Evolutionary conservation across 495 filamentous ascomycete genomes (phyloP), one percentile per base, ranked within the genome.

Genomic region (Lophium mytilinum): DNA sequence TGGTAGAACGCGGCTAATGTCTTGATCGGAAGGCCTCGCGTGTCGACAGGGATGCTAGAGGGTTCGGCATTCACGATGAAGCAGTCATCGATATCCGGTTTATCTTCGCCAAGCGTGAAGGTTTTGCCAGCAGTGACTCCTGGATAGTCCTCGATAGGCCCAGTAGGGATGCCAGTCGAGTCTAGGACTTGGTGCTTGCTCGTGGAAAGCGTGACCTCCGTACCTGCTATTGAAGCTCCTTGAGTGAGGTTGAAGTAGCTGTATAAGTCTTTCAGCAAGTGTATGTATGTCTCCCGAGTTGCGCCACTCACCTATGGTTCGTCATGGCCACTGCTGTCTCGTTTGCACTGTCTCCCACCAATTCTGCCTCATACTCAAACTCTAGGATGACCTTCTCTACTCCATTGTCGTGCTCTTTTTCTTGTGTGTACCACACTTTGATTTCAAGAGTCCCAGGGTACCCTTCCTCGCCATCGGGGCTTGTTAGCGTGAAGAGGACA

Each of bases 231-330:
- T 3, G 83, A 83, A 0, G 84, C 76, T 14, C 69, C 74, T 53
- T 78, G 79, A 15, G 81, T 74, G 53, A 96, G 79, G 73, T 93
- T 96, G 77, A 96, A 97, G 77, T 97, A 97, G 61, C 90, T 96
- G 63, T 35, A 45, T 19, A 52, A 36, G 17, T 11, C 30, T 48
- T 5, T 33, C 34, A 21, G 41, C 21, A 43, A 52, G 12, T 54
- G 18, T 47, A 15, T 1, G 19, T 21, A 51, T 50, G 18, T 11
- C 34, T 43, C 10, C 46, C n/a, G 15, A 48, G 33, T 5, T 18
- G 18, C 4, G 18, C 37, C 70, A 14, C 78, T 55, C 74, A 94
- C 89, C 88, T 93, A 73, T 97, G 92, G 73, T 97, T 97, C 33
- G 92, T 97, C 63, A 96, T 77, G 65, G 88, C 92, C 61, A 96